Evolutionary conservation across 805 yeast genomes (phyloP).

Genomic region (Hanseniaspora guilliermondii): DNA sequence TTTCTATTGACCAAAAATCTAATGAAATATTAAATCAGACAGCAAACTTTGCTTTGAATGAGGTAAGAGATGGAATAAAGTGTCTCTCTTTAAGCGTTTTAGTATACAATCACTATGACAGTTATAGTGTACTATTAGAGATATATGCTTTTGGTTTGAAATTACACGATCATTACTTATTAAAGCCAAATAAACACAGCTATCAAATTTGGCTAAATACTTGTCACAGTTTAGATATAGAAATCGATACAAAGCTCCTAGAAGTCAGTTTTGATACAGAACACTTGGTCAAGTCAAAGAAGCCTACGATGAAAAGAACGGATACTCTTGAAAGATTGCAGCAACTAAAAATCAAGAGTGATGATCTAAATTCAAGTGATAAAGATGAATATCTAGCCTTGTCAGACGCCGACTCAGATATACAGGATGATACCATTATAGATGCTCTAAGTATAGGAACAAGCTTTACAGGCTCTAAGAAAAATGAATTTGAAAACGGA

Average conservation of each 20-base stretch:
- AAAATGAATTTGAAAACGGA: constrained; percentile 1
- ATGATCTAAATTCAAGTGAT: neutral
- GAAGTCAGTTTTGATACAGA: neutral
- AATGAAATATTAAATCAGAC: neutral
- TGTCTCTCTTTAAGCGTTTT: constrained; percentile 2
- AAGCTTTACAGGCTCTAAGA: neutral
- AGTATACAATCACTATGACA: neutral
- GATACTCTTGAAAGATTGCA: constrained; percentile 8
- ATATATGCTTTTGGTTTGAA: constrained; percentile 5
- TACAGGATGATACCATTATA: neutral
- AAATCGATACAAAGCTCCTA: neutral
- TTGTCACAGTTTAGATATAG: neutral
- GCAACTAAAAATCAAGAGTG: neutral
- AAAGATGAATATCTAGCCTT: neutral
- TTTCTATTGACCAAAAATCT: neutral
- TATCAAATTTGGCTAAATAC: neutral
- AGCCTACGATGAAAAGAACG: neutral
- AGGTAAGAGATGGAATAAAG: neutral
- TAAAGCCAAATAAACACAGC: neutral
- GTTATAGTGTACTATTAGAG: neutral
- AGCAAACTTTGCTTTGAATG: neutral
- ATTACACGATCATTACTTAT: neutral
- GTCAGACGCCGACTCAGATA: neutral
- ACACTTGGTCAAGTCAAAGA: too few species aligned
- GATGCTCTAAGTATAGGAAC: neutral